Base-by-base conservation (phyloP, 1,139 yeast genomes). In the Blastobotrys aristatus region DNA sequence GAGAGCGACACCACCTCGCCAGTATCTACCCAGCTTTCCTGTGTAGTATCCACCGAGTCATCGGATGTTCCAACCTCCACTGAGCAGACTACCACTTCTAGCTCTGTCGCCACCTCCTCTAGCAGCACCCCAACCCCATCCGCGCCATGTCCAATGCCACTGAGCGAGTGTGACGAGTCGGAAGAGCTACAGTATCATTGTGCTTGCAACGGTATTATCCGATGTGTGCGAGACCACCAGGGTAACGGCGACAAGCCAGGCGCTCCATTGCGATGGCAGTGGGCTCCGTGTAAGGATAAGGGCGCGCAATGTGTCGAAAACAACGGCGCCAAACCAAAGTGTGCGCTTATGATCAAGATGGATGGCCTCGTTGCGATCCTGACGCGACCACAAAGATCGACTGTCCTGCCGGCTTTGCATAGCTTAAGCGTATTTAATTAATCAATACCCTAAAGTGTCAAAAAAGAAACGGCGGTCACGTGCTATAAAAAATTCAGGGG, bases 221-320 rank as follows among this genome's bases (percentile, higher is more conserved):
- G 22, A 38, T 38, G 41, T 38, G 32, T 13, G 11, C 18, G 16
- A 24, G 41, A 38, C 18, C 26, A 27, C 11, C 22, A n/a, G 26
- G 13, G 27, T 11, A 26, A 10, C 6, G 17, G 18, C 10, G 26
- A 4, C 14, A 14, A 36, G 16, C 33, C 16, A 30, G 33, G n/a
- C 5, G 33, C 16, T 4, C 22, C 5, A 14, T 16, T 8, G 7
- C 20, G 22, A 22, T 38, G 41, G 41, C 33, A 38, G 11, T 38
- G 5, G 11, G 11, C 20, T 4, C 41, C 41, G 11, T 38, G 41
- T 10, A 10, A 22, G 14, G 20, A 38, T 20, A 11, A 22, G 16
- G 41, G 41, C 22, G 41, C 14, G 31, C 20, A 14, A 7, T 38
- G 41, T 38, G 33, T 38, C 20, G 41, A 38, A 11, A 26, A 13